phyloP scores from a whole-genome alignment of 1,139 yeast species.

The Debaryomyces udenii region DNA sequence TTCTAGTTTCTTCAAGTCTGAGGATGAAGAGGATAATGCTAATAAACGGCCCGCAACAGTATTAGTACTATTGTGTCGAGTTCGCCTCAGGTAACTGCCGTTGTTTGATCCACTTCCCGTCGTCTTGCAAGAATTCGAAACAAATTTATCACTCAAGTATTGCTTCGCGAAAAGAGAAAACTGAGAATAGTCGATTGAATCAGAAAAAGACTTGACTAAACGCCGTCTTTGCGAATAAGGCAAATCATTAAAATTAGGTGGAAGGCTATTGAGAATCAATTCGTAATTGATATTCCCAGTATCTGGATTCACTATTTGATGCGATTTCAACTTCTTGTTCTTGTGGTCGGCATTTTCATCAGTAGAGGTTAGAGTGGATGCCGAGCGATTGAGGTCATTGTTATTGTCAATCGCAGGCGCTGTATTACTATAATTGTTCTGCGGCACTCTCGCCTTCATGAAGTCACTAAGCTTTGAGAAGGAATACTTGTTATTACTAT shows the following conservation, averaged over 20 bases:
- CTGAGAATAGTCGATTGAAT: conserved; percentile 54
- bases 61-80: conserved; percentile 37
- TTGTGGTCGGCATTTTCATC: conserved; percentile 15
- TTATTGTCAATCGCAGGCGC: conserved; percentile 11
- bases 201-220: conserved; percentile 57
- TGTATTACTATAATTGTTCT: conserved; percentile 7
- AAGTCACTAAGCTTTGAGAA: conserved; percentile 31
- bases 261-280: conserved; percentile 47
- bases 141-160: conserved; percentile 23
- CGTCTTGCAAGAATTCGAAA: conserved; percentile 24
- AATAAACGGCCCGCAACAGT: conserved; percentile 48
- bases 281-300: conserved; percentile 42
- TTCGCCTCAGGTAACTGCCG: conserved; percentile 33
- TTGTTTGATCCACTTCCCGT: conserved; percentile 25
- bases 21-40: conserved; percentile 43
- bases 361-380: conserved; percentile 13
- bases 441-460: conserved; percentile 29
- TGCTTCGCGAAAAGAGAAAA: conserved; percentile 48
- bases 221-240: conserved; percentile 73
- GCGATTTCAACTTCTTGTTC: conserved; percentile 26
- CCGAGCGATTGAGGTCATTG: conserved; percentile 10
- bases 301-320: conserved; percentile 22
- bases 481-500: conserved; percentile 20
- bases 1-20: conserved; percentile 37
- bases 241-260: conserved; percentile 61